Conservation (phyloP, 768 basidiomycete species). For the Suillus variegatus region DNA sequence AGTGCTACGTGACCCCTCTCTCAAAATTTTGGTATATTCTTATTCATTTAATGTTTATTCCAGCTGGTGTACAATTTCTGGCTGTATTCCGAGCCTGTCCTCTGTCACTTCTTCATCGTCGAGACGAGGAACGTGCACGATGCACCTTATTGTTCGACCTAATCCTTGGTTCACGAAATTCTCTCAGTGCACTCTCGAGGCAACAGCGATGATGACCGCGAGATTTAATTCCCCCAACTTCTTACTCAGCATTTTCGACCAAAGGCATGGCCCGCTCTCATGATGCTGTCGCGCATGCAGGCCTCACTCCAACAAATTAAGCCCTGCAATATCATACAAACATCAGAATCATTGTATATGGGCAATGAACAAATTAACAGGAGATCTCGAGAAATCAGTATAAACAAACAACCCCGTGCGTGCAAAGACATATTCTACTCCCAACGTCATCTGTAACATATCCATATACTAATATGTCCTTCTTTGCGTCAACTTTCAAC, state of each 20-base stretch:
- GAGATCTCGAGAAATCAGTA: background rate
- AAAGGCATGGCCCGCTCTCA: too few species aligned
- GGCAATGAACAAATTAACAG: background rate
- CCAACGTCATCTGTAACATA: too few species aligned
- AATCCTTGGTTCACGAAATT: background rate
- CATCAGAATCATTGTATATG: background rate
- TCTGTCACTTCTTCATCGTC: constrained; percentile 29
- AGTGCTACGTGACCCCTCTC: too few species aligned
- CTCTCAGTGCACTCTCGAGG: constrained; percentile 9
- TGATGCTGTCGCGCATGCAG: background rate
- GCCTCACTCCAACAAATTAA: background rate
- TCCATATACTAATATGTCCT: too few species aligned
- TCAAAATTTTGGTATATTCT: too few species aligned
- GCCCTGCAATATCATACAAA: background rate
- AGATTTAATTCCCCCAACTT: too few species aligned
- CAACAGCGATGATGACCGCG: too few species aligned
- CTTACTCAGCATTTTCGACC: too few species aligned
- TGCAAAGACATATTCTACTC: background rate
- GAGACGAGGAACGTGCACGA: constrained; percentile 39
- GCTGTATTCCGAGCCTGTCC: too few species aligned
- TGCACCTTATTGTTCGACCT: background rate
- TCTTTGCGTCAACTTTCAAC: too few species aligned
- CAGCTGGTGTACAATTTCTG: too few species aligned
- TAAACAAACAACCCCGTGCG: background rate
- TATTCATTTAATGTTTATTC: too few species aligned